Conservation (phyloP, 768 basidiomycete species). For the Serpula lacrymans region DNA sequence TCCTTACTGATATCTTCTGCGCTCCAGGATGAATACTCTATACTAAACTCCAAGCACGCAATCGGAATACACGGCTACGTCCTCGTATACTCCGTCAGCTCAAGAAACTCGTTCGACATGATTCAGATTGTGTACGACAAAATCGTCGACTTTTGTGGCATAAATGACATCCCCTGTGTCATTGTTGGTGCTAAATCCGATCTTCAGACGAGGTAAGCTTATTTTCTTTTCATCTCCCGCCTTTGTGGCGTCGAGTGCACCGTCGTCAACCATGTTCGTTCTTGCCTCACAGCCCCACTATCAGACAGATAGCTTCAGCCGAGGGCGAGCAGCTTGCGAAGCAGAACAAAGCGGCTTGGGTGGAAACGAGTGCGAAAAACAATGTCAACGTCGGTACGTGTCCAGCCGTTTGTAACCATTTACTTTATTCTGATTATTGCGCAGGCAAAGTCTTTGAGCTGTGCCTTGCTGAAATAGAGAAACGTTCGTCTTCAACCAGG, state of each 20-base stretch:
- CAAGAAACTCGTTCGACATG: conserved; percentile 91
- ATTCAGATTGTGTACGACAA: conserved; percentile 91
- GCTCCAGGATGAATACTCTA: conserved; percentile 88
- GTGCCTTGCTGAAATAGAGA: conserved; percentile 81
- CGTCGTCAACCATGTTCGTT: conserved; percentile 19
- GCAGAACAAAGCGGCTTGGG: conserved; percentile 69
- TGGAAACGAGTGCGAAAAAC: conserved; percentile 87
- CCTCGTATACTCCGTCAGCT: conserved; percentile 93
- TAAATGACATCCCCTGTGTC: conserved; percentile 84
- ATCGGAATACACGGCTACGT: conserved; percentile 98
- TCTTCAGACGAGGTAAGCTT: conserved; percentile 66
- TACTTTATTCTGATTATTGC: conserved; percentile 1
- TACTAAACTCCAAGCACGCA: conserved; percentile 89
- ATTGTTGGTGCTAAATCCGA: conserved; percentile 94
- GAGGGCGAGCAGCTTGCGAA: conserved; percentile 77
- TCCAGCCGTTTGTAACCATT: conserved; percentile 4
- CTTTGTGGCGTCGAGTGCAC: conserved; percentile 4
- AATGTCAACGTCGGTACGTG: conserved; percentile 85
- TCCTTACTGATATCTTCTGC: conserved; percentile 7
- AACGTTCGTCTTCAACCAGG: conserved; percentile 53
- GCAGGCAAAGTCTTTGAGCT: conserved; percentile 82
- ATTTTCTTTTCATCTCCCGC: conserved; percentile 7
- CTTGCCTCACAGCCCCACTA: conserved; percentile 34
- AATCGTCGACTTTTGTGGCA: conserved; percentile 84
- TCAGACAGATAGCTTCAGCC: conserved; percentile 69